These are phyloP conservation scores for Mucor sp. DNA, from an alignment of 371 early-diverging fungal species.

Conservation along the genomic window DNA sequence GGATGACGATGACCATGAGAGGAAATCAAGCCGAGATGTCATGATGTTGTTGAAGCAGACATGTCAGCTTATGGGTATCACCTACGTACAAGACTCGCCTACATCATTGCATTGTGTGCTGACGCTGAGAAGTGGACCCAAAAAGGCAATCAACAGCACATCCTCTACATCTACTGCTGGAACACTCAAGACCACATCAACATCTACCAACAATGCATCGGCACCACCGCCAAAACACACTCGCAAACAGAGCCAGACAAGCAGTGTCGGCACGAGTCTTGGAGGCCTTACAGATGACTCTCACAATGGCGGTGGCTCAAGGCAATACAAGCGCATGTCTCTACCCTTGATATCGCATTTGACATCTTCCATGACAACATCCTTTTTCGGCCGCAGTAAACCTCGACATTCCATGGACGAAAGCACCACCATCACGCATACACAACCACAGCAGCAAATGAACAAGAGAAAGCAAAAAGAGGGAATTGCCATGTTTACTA, in stretches of 20 bases:
- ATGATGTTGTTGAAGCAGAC: constrained; percentile 35
- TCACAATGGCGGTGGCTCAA: neutral
- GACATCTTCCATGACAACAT: constrained; percentile 48
- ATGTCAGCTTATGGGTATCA: constrained; percentile 48
- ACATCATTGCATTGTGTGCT: constrained; percentile 34
- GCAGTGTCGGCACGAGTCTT: constrained; percentile 9
- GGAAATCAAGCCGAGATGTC: constrained; percentile 22
- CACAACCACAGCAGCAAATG: constrained; percentile 7
- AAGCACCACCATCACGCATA: neutral
- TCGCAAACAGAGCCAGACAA: constrained; percentile 21
- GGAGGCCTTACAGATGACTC: constrained; percentile 4
- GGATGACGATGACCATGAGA: constrained; percentile 11
- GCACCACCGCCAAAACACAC: neutral
- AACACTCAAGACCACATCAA: neutral
- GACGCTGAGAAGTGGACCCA: constrained; percentile 33
- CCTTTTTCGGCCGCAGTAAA: constrained; percentile 40
- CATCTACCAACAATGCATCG: neutral
- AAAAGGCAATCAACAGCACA: neutral
- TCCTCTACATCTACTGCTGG: constrained; percentile 4
- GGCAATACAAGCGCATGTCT: constrained; percentile 27
- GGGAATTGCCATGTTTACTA: constrained; percentile 37
- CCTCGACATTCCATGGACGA: constrained; percentile 35
- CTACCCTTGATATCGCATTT: constrained; percentile 37
- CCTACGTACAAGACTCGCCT: constrained; percentile 32
- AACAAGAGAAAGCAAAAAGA: constrained; percentile 29